Evolutionary conservation across 371 early-diverging fungal species (phyloP), one percentile per base, ranked within the genome.

Genomic region (Syncephalastrum contaminatum): DNA sequence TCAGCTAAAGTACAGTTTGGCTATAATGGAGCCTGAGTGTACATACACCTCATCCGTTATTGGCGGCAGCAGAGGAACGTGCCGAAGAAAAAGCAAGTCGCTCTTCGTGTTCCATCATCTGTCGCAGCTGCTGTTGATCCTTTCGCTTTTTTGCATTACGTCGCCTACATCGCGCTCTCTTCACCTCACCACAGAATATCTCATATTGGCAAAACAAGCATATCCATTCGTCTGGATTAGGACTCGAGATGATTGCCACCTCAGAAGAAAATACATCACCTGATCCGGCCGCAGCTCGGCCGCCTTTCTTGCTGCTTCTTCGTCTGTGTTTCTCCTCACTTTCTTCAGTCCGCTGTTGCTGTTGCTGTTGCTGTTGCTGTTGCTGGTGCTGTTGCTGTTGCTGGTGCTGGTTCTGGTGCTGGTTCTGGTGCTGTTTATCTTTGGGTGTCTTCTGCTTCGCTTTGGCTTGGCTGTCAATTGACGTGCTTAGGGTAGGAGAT

Each of bases 171-270:
- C 16, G n/a, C 3, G 51, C 54, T 14, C 30, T 41, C 50, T 54
- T 51, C 24, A 49, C 24, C 21, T 54, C 60, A 43, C 30, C 54
- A 43, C 54, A 54, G 30, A 60, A 60, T 8, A 60, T 54, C 16
- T 60, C 51, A 27, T 60, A 60, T 36, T 60, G 60, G 14, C 60
- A 60, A 22, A 60, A 60, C 36, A 54, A 54, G 22, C 60, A 60
- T 13, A 60, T 54, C 54, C 55, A 60, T 6, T 60, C 60, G 24
- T 60, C 48, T 6, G 60, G 54, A 50, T 54, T 43, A 2, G 46
- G 50, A 19, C 50, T 60, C 19, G 36, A 40, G 30, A 60, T 27
- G 43, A 60, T 15, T 4, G 55, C 48, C 43, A 60, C 14, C 22
- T 60, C 60, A 30, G 12, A 30, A 30, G 36, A 30, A 30, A 12